Evolutionary conservation across 2,329 filamentous ascomycete species (phyloP), one percentile per base, ranked within the genome.

Genomic region (Aspergillus arachidicola): DNA sequence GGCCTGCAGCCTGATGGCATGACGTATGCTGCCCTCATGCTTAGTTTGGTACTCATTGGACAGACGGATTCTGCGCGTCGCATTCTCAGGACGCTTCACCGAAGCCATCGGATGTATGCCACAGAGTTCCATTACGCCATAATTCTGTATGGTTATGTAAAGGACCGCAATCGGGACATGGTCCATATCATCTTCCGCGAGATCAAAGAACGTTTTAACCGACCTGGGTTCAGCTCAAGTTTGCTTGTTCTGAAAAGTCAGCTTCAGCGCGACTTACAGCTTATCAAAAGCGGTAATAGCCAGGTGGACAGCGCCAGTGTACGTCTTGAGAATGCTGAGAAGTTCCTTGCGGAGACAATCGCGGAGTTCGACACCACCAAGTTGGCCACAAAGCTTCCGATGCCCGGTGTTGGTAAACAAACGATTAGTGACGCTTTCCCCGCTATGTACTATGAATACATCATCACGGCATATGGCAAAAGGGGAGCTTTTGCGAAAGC

Each of bases 11-110:
- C 84, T 11, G 84, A 90, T 70, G 78, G 75, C 4, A 81, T 84
- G 73, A 89, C 88, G 1, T 90, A 89, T 71, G 83, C 82, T 53
- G 84, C 87, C 56, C 74, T 90, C 46, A 88, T 91, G 82, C 83
- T 86, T 59, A 81, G 82, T 32, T 75, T 91, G 56, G 78, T 82
- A 10, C 77, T 85, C 61, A 75, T 83, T 54, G 80, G 82, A 57
- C 82, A 85, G 66, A 83, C 87, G 7, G 79, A 84, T 64, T 80
- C 83, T 55, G 88, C 89, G 3, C 83, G 81, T 62, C 81, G 81
- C 54, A 83, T 91, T 55, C 72, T 82, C 21, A 69, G 75, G 58
- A 71, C 70, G 9, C 73, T 82, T 60, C 78, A 81, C 61, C 69
- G 75, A 62, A 77, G 73, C 60, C 71, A 70, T 32, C 68, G 69